Conservation (phyloP, 2,329 filamentous ascomycete genomes). For the Claviceps humidiphila region DNA sequence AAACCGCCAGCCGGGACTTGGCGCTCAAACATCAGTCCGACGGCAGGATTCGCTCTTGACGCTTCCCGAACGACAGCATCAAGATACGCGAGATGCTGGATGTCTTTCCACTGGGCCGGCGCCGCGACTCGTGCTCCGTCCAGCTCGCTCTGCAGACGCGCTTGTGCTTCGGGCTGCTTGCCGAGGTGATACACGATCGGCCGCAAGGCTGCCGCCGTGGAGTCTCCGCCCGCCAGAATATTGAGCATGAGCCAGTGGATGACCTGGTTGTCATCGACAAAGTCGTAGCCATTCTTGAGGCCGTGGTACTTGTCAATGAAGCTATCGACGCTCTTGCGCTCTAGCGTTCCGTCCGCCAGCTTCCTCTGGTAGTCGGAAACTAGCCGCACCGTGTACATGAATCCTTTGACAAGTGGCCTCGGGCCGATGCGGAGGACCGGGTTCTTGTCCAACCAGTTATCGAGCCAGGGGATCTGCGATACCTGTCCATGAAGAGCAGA, state of each 20-base stretch:
- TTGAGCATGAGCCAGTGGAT: slow-evolving; percentile 10
- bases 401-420: slow-evolving; percentile 9
- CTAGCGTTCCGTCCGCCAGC: slow-evolving; percentile 7
- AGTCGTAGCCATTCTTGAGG: slow-evolving; percentile 16
- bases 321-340: slow-evolving; percentile 13
- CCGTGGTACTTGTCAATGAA: slow-evolving; percentile 8
- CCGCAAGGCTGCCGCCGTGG: slow-evolving; percentile 21
- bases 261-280: slow-evolving; percentile 19
- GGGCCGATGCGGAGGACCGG: slow-evolving; percentile 14
- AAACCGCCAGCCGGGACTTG: slow-evolving; percentile 30
- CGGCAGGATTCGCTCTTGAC: slow-evolving; percentile 33
- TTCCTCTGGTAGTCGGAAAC: slow-evolving; percentile 9
- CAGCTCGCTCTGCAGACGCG: slow-evolving; percentile 24
- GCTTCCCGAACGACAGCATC: slow-evolving; percentile 38
- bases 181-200: slow-evolving; percentile 24
- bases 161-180: slow-evolving; percentile 15
- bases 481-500: slow-evolving; percentile 9
- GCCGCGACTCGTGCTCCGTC: slow-evolving; percentile 15
- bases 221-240: slow-evolving; percentile 22
- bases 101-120: slow-evolving; percentile 9
- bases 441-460: slow-evolving; percentile 18
- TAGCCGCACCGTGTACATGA: slow-evolving; percentile 11
- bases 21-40: slow-evolving; percentile 35
- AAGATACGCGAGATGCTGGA: slow-evolving; percentile 27
- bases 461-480: slow-evolving; percentile 11